Percentiles rank a stretch among this genome's conserved stretches.
These are phyloP conservation scores for Leccinum fallax DNA, from an alignment of 1,284 basidiomycete species.

Conservation along the genomic window DNA sequence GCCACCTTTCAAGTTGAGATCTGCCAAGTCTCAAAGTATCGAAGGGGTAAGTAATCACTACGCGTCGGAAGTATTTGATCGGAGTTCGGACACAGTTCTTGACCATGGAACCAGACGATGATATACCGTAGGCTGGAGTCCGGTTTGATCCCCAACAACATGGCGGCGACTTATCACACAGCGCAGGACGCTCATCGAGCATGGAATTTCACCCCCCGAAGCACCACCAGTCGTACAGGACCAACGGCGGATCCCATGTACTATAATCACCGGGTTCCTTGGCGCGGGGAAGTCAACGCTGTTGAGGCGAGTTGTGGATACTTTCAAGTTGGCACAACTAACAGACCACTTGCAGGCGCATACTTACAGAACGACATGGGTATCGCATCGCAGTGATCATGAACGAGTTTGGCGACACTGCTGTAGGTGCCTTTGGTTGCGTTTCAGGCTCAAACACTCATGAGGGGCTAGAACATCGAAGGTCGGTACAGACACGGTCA, in stretches of 20 bases:
- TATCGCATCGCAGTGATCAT: constrained; percentile 96
- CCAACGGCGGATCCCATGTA: constrained; percentile 69
- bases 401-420: constrained; percentile 91
- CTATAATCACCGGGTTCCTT: constrained; percentile 89
- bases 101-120: constrained; percentile 41
- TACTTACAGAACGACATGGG: constrained; percentile 89
- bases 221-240: constrained; percentile 4
- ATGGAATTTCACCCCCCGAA: constrained; percentile 10
- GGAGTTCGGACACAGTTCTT: constrained; percentile 31
- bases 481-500: constrained; percentile 42
- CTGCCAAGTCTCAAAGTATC: neutral
- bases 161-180: constrained; percentile 12
- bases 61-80: constrained; percentile 24
- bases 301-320: constrained; percentile 54
- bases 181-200: constrained; percentile 47
- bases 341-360: constrained; percentile 56
- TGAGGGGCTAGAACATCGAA: constrained; percentile 60
- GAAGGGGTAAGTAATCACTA: constrained; percentile 9
- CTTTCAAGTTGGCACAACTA: neutral
- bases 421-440: constrained; percentile 50
- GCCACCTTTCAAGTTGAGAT: neutral
- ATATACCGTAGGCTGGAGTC: constrained; percentile 49
- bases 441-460: constrained; percentile 14
- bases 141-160: constrained; percentile 1
- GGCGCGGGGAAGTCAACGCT: constrained; percentile 92